A percentile compares a stretch with the other conserved stretches of the same genome.
Conservation (phyloP, 2,329 filamentous ascomycete genomes). For the Apiospora arundinis region DNA sequence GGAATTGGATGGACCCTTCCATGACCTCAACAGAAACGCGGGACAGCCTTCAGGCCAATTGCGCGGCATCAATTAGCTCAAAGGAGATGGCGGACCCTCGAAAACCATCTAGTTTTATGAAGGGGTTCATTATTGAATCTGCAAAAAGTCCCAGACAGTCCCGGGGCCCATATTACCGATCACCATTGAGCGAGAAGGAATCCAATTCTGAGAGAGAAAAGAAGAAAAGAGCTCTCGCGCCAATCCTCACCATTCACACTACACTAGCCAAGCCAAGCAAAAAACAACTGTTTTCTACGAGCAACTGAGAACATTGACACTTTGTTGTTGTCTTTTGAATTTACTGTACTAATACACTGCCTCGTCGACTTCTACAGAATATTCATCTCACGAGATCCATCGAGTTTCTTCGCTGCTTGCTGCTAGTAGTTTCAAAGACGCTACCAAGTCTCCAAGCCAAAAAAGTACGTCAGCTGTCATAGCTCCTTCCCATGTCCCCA, state of each 20-base stretch:
- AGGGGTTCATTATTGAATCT: conserved; percentile 15
- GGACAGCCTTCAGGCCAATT: conserved; percentile 5
- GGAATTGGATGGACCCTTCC: conserved; percentile 5
- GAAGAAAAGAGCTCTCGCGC: background rate
- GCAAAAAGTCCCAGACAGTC: background rate
- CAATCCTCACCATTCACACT: background rate
- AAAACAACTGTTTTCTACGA: background rate
- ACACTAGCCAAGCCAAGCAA: background rate
- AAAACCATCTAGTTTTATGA: conserved; percentile 10
- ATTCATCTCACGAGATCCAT: conserved; percentile 16
- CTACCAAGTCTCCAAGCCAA: conserved; percentile 8
- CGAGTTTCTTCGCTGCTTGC: background rate
- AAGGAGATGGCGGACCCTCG: conserved; percentile 5
- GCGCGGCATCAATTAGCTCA: conserved; percentile 10
- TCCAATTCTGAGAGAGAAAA: background rate
- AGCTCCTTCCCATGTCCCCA: conserved; percentile 9
- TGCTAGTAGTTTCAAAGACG: background rate
- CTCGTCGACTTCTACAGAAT: background rate
- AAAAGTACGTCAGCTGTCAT: conserved; percentile 18
- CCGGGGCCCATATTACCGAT: background rate
- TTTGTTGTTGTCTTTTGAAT: background rate
- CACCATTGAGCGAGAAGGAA: background rate
- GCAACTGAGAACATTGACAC: background rate
- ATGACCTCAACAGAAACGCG: conserved; percentile 16
- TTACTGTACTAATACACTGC: background rate